A percentile compares a stretch with the other conserved stretches of the same genome.
Conservation (phyloP, 192 early-diverging fungal species). For the Mortierella antarctica region DNA sequence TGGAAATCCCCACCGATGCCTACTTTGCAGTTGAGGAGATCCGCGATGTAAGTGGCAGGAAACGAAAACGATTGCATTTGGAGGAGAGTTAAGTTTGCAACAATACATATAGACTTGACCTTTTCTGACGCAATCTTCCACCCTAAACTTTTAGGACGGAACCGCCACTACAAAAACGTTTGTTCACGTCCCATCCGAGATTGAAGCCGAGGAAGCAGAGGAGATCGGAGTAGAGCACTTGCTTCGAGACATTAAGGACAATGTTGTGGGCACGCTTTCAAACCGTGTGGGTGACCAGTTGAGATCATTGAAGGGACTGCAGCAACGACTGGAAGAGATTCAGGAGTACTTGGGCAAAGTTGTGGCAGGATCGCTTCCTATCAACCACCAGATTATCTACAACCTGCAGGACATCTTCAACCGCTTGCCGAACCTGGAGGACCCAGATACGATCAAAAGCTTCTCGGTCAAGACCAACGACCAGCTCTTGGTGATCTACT, state of each 20-base stretch:
- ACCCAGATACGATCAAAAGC: slow-evolving; percentile 79
- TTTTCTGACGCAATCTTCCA: neutral
- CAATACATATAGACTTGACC: too few species aligned
- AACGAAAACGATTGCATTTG: slow-evolving; percentile 16
- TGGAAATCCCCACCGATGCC: slow-evolving; percentile 96
- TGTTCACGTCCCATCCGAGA: slow-evolving; percentile 93
- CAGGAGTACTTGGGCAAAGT: slow-evolving; percentile 91
- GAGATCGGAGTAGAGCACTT: slow-evolving; percentile 99
- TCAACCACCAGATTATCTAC: slow-evolving; percentile 98
- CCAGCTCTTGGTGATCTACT: slow-evolving; percentile 93
- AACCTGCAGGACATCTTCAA: slow-evolving; percentile 99
- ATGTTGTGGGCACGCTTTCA: slow-evolving; percentile 92
- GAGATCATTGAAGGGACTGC: slow-evolving; percentile 90
- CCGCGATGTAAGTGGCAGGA: slow-evolving; percentile 79
- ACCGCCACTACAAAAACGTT: slow-evolving; percentile 97
- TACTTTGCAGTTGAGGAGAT: slow-evolving; percentile 99
- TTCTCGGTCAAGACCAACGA: slow-evolving; percentile 97
- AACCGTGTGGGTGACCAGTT: slow-evolving; percentile 94
- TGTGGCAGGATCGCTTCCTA: slow-evolving; percentile 83
- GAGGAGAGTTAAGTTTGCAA: too few species aligned
- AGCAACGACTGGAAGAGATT: slow-evolving; percentile 88
- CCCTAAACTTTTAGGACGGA: slow-evolving; percentile 77
- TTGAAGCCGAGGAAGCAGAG: slow-evolving; percentile 99
- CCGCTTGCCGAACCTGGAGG: slow-evolving; percentile 90
- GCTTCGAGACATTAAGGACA: slow-evolving; percentile 98